These are phyloP conservation scores for Quercus variabilis DNA, from an alignment of 306 rosid genomes.

Conservation along the genomic window DNA sequence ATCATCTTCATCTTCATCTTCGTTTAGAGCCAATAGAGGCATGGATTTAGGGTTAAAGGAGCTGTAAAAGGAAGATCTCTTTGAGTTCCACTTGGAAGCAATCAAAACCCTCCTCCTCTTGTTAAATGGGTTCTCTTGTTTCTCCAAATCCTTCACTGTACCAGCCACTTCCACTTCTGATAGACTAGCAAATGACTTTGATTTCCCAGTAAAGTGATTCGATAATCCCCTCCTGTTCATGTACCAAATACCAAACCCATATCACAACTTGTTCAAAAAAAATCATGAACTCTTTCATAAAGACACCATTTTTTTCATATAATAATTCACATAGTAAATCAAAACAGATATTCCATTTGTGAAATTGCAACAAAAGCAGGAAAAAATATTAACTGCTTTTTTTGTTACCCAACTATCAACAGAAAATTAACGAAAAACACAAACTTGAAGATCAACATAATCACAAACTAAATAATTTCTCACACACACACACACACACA, in stretches of 20 bases:
- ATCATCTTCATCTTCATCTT: constrained; percentile 18
- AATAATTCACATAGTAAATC: too few species aligned
- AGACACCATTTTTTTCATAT: too few species aligned
- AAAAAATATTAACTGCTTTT: too few species aligned
- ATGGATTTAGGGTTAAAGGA: constrained; percentile 80
- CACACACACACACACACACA: neutral
- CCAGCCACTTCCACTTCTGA: constrained; percentile 34
- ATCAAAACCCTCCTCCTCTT: constrained; percentile 73
- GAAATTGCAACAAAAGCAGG: too few species aligned
- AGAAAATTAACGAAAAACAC: too few species aligned
- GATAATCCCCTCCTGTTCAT: constrained; percentile 83
- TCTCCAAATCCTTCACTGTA: constrained; percentile 50
- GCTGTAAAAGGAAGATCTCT: constrained; percentile 59
- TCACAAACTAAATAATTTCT: neutral
- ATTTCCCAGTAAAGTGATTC: constrained; percentile 76
- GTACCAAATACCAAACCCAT: neutral
- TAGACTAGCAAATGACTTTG: constrained; percentile 73
- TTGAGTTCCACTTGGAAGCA: constrained; percentile 58
- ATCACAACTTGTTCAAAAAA: neutral
- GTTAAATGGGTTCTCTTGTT: constrained; percentile 76
- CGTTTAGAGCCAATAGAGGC: constrained; percentile 71
- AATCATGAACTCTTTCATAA: neutral
- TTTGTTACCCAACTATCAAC: too few species aligned
- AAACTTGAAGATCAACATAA: neutral
- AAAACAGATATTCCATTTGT: too few species aligned